These are phyloP conservation scores for Tolypocladium ophioglossoides DNA, from an alignment of 2,329 filamentous ascomycete species.

Conservation along the genomic window DNA sequence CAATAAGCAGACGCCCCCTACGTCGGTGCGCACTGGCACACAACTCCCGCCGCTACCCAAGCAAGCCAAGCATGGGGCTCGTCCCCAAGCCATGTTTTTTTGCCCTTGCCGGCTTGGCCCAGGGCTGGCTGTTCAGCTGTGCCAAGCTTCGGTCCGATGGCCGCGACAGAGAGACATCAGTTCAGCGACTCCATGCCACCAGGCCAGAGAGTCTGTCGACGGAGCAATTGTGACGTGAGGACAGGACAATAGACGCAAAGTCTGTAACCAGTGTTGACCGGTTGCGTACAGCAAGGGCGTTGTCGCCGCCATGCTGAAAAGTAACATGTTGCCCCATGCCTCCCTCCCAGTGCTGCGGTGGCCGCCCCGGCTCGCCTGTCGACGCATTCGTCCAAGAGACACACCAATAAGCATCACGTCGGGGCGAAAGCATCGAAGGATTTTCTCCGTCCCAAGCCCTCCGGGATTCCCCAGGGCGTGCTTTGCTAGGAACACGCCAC, in stretches of 20 bases:
- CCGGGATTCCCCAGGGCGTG: not conserved
- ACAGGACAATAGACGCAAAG: not conserved
- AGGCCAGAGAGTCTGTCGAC: not conserved
- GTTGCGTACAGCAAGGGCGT: not conserved
- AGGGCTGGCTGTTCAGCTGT: not conserved
- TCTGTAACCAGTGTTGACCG: not conserved
- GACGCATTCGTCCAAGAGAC: not conserved
- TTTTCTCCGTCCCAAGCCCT: not conserved
- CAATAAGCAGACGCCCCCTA: not conserved
- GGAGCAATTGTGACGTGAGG: not conserved
- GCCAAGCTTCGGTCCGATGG: not conserved
- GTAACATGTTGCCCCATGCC: not conserved
- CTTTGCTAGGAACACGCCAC: not conserved
- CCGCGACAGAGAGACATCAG: not conserved
- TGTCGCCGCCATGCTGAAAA: not conserved
- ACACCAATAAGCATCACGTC: not conserved
- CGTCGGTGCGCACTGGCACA: not conserved
- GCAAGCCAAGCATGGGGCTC: not conserved
- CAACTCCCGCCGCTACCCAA: not conserved
- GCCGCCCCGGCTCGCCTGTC: not conserved
- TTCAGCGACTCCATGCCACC: not conserved
- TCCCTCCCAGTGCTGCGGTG: no score
- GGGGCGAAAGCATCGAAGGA: not conserved
- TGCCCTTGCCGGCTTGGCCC: not conserved
- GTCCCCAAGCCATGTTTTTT: no score